phyloP scores from a whole-genome alignment of 2,329 filamentous ascomycete genomes.

The Ilyonectria sp. region DNA sequence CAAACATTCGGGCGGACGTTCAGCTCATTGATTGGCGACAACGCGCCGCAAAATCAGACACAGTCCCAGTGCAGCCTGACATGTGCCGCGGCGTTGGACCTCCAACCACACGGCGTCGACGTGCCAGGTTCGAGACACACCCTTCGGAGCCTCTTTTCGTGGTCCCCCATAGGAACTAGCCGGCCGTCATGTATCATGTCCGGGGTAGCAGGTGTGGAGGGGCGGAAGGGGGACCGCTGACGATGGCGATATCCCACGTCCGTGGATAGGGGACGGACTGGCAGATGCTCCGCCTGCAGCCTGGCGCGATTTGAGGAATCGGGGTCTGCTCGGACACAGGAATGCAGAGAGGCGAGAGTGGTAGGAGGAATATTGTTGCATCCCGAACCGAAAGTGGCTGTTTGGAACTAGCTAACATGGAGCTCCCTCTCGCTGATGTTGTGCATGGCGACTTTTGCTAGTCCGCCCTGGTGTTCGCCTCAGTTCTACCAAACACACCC shows the following conservation, averaged over 20 bases:
- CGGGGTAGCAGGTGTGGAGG: neutral
- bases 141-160: constrained; percentile 18
- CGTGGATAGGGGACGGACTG: neutral
- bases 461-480: constrained; percentile 23
- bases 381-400: constrained; percentile 6
- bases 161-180: neutral
- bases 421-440: constrained; percentile 14
- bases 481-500: constrained; percentile 17
- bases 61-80: constrained; percentile 21
- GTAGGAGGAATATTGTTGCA: constrained; percentile 16
- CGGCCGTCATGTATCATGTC: neutral
- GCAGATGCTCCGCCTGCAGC: neutral
- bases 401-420: constrained; percentile 1
- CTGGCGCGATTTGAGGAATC: neutral
- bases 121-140: constrained; percentile 19
- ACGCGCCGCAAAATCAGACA: constrained; percentile 10
- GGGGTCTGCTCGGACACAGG: neutral
- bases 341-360: constrained; percentile 3
- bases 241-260: neutral
- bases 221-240: neutral
- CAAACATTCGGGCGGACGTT: neutral
- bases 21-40: constrained; percentile 17
- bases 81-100: constrained; percentile 28
- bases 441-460: constrained; percentile 24
- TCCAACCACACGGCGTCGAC: constrained; percentile 22